phyloP scores from a whole-genome alignment of 2,329 filamentous ascomycete genomes.

The Knoxdaviesia capensis region DNA sequence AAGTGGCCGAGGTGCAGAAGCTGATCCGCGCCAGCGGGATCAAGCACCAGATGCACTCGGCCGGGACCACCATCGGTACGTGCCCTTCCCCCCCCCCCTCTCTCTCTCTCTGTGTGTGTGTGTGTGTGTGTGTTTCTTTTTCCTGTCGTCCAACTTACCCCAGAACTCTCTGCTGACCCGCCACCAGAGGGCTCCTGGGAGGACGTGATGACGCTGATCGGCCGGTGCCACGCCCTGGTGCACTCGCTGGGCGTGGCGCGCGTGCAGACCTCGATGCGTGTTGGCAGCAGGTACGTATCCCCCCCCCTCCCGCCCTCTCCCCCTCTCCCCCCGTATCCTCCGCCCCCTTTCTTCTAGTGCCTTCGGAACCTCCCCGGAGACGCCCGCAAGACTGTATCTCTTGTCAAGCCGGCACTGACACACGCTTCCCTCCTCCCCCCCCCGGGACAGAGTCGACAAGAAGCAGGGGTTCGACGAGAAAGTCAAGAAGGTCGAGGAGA shows the following conservation, averaged over 20 bases:
- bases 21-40: constrained; percentile 65
- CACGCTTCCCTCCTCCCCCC: no score
- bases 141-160: no score
- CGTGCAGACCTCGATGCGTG: constrained; percentile 75
- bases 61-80: constrained; percentile 79
- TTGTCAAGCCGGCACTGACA: no score
- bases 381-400: no score
- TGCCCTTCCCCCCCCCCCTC: no score
- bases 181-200: constrained; percentile 72
- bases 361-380: no score
- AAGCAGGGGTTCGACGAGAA: constrained; percentile 65
- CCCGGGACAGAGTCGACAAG: constrained; percentile 54
- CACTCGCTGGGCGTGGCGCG: constrained; percentile 60
- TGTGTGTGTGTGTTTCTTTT: neutral
- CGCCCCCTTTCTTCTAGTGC: no score
- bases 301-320: no score
- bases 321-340: no score
- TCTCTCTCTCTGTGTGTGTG: constrained; percentile 1
- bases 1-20: constrained; percentile 77
- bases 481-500: constrained; percentile 38
- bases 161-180: neutral
- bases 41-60: constrained; percentile 77
- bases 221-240: constrained; percentile 64
- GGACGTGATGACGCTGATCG: constrained; percentile 63
- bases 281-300: constrained; percentile 48